Base-by-base conservation (phyloP, 192 early-diverging fungal genomes). In the Coemansia pectinata region DNA sequence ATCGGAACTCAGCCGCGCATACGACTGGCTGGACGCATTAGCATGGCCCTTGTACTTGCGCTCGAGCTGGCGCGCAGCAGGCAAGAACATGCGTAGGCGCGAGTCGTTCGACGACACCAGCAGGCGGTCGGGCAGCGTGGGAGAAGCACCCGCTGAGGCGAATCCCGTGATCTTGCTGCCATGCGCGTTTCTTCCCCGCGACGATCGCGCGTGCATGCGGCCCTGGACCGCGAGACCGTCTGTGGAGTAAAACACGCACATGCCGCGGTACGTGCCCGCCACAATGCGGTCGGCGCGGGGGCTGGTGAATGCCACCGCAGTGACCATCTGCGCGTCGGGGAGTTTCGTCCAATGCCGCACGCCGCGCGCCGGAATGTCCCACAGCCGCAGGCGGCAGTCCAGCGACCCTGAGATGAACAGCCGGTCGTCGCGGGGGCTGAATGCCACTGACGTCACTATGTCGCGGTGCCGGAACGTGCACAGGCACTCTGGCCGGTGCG, bases 81-180 rank as follows among this genome's bases (percentile, higher is more conserved):
- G 81, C 63, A 94, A 88, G 48, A 91, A 91, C 70, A 97, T 74
- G 52, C 94, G 86, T 63, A 97, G 84, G 0, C 89, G 83, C 29
- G 93, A 95, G 85, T 97, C 94, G 63, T 91, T 94, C 44, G 89
- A 90, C 10, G 92, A 89, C 66, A 72, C 84, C 66, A 85, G 50
- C 45, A 77, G 65, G 23, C 53, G 67, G 6, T 62, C 50, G 29
- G 48, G 90, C 81, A 39, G 84, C 47, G 64, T 91, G 3, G 73
- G 48, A 15, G 52, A 55, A 10, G 21, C 27, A 27, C 25, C 10
- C 29, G 77, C 71, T 5, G 36, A 63, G 15, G 81, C 89, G 55
- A 97, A 94, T 3, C 94, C 92, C 5, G 92, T 94, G 59, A 97
- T 93, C 62, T 94, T 94, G 55, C 83, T 87, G 15, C 88, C 88